Evolutionary conservation across 2,329 filamentous ascomycete genomes (phyloP).

Genomic region (Camillea tinctor): DNA sequence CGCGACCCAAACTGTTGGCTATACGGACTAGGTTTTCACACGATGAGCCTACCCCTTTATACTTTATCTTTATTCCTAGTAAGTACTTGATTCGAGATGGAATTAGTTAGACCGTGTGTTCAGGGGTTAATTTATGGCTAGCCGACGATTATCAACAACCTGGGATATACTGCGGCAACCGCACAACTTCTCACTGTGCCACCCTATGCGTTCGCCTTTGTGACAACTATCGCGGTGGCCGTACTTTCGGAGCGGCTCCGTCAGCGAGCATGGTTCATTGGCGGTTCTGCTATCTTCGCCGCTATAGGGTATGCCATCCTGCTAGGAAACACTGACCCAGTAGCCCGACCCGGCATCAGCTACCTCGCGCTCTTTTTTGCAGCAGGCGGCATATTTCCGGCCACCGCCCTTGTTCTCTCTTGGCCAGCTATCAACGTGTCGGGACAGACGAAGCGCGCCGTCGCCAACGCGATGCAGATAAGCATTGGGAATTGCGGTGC

Average conservation of each 20-base stretch:
- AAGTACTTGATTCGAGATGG: constrained; percentile 16
- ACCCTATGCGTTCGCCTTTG: constrained; percentile 61
- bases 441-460: constrained; percentile 67
- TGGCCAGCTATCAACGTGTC: constrained; percentile 74
- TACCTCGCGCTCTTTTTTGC: constrained; percentile 64
- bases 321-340: constrained; percentile 48
- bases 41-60: constrained; percentile 64
- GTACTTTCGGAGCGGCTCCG: constrained; percentile 57
- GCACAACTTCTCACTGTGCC: constrained; percentile 62
- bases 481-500: constrained; percentile 69
- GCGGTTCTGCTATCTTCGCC: constrained; percentile 54
- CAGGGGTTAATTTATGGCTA: constrained; percentile 15
- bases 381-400: constrained; percentile 66
- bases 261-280: constrained; percentile 62
- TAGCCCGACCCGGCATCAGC: constrained; percentile 51
- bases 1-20: constrained; percentile 71
- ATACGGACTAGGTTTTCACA: constrained; percentile 70
- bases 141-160: constrained; percentile 53
- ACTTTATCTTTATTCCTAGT: constrained; percentile 56
- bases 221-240: constrained; percentile 58
- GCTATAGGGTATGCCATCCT: constrained; percentile 63
- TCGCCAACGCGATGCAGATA: constrained; percentile 70
- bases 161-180: constrained; percentile 52
- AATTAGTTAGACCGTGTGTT: not conserved
- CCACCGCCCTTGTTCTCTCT: constrained; percentile 60